These are phyloP conservation scores for Pichia californica DNA, from an alignment of 805 yeast genomes.

Conservation along the genomic window DNA sequence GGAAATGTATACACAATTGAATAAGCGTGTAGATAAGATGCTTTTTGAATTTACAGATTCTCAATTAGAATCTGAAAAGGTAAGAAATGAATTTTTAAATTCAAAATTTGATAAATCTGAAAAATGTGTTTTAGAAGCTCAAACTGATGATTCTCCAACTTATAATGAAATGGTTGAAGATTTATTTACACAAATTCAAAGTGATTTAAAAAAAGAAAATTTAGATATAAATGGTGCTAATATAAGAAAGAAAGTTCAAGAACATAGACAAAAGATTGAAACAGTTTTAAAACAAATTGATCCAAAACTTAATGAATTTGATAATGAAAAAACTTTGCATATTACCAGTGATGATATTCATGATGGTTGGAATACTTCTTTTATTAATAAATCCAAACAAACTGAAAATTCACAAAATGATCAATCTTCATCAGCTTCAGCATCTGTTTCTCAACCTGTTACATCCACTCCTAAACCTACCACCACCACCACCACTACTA, in stretches of 20 bases:
- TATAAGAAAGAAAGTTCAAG: slow-evolving; percentile 37
- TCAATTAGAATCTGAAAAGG: slow-evolving; percentile 29
- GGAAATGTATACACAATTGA: slow-evolving; percentile 73
- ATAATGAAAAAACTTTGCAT: slow-evolving; percentile 63
- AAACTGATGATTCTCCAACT: slow-evolving; percentile 41
- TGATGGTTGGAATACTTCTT: slow-evolving; percentile 85
- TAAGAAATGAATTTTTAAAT: slow-evolving; percentile 38
- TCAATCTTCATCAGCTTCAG: not conserved
- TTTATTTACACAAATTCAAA: slow-evolving; percentile 67
- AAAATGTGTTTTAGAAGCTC: slow-evolving; percentile 37
- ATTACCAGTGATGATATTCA: slow-evolving; percentile 88
- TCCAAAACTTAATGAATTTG: slow-evolving; percentile 58
- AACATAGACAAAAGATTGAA: slow-evolving; percentile 67
- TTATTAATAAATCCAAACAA: slow-evolving; percentile 47
- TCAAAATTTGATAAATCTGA: slow-evolving; percentile 51
- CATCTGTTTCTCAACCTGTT: not conserved
- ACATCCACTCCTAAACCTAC: not conserved
- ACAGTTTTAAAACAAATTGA: slow-evolving; percentile 58
- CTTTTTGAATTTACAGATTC: slow-evolving; percentile 36
- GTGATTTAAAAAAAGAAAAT: slow-evolving; percentile 46
- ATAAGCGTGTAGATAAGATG: slow-evolving; percentile 64
- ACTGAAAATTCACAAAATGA: not conserved
- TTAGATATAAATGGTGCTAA: slow-evolving; percentile 37
- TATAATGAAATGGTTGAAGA: slow-evolving; percentile 93
- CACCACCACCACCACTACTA: not conserved